These are phyloP conservation scores for Singerocomus rubriflavus DNA, from an alignment of 1,284 basidiomycete species.

Conservation along the genomic window DNA sequence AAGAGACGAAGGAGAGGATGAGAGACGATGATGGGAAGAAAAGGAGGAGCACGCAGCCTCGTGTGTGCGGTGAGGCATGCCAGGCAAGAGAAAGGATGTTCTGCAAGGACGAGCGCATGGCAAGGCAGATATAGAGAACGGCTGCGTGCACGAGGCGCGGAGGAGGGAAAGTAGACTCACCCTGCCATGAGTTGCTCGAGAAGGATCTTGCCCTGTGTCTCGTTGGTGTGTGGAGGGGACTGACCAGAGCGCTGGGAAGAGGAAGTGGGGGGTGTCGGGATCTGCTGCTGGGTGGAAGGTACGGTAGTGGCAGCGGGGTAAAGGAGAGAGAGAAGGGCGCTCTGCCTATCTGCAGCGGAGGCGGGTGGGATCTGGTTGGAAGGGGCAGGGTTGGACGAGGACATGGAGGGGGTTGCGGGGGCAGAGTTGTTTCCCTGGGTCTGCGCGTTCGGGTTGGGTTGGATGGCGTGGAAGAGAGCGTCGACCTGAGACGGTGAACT, in stretches of 20 bases:
- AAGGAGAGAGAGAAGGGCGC: slow-evolving; percentile 66
- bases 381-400: slow-evolving; percentile 43
- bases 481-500: slow-evolving; percentile 15
- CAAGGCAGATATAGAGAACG: neutral
- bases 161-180: slow-evolving; percentile 45
- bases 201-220: slow-evolving; percentile 68
- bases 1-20: slow-evolving; percentile 5
- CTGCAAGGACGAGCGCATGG: neutral
- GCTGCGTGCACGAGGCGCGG: neutral
- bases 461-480: slow-evolving; percentile 16
- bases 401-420: slow-evolving; percentile 51
- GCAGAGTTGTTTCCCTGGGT: slow-evolving; percentile 44
- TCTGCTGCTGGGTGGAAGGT: slow-evolving; percentile 48
- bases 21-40: slow-evolving; percentile 14
- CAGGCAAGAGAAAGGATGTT: neutral
- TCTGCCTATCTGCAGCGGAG: slow-evolving; percentile 61
- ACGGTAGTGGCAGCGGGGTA: slow-evolving; percentile 42
- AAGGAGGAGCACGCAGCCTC: slow-evolving; percentile 22
- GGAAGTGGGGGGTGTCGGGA: slow-evolving; percentile 66
- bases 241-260: slow-evolving; percentile 52
- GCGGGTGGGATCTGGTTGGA: slow-evolving; percentile 39
- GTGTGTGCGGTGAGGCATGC: slow-evolving; percentile 27
- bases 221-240: slow-evolving; percentile 50
- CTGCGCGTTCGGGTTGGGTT: too few species aligned
- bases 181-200: slow-evolving; percentile 77